Conservation (phyloP, 2,329 filamentous ascomycete species). For the Bisporella sp. region DNA sequence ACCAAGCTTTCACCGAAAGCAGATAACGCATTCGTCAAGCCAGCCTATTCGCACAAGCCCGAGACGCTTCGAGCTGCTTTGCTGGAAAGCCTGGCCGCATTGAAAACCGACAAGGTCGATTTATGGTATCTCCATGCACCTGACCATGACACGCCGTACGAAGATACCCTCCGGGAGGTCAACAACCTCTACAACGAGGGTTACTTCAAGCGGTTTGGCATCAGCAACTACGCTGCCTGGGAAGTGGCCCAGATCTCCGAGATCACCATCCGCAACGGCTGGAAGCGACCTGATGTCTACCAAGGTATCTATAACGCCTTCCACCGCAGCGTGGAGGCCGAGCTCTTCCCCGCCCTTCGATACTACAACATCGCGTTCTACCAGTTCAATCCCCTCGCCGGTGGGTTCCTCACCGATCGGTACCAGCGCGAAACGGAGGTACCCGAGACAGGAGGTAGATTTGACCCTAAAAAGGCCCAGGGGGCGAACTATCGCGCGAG, state of each 20-base stretch:
- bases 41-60: slow-evolving; percentile 41
- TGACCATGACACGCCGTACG: slow-evolving; percentile 64
- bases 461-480: slow-evolving; percentile 35
- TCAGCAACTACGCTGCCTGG: slow-evolving; percentile 81
- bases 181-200: slow-evolving; percentile 83
- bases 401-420: slow-evolving; percentile 74
- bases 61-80: slow-evolving; percentile 57
- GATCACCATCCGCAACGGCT: slow-evolving; percentile 28
- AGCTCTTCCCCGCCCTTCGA: slow-evolving; percentile 66
- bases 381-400: slow-evolving; percentile 76
- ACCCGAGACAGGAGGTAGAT: slow-evolving; percentile 64
- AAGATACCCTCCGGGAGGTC: slow-evolving; percentile 69
- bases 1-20: slow-evolving; percentile 68
- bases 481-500: slow-evolving; percentile 48
- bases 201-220: slow-evolving; percentile 64
- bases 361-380: slow-evolving; percentile 75
- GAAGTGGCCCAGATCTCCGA: slow-evolving; percentile 71
- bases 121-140: slow-evolving; percentile 73
- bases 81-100: slow-evolving; percentile 61
- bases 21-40: slow-evolving; percentile 34
- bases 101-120: slow-evolving; percentile 68
- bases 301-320: slow-evolving; percentile 29
- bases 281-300: slow-evolving; percentile 28
- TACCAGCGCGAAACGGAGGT: slow-evolving; percentile 36
- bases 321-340: slow-evolving; percentile 63